Evolutionary conservation across 2,329 filamentous ascomycete genomes (phyloP), one percentile per base, ranked within the genome.

Genomic region (Aspergillus ochraceus): DNA sequence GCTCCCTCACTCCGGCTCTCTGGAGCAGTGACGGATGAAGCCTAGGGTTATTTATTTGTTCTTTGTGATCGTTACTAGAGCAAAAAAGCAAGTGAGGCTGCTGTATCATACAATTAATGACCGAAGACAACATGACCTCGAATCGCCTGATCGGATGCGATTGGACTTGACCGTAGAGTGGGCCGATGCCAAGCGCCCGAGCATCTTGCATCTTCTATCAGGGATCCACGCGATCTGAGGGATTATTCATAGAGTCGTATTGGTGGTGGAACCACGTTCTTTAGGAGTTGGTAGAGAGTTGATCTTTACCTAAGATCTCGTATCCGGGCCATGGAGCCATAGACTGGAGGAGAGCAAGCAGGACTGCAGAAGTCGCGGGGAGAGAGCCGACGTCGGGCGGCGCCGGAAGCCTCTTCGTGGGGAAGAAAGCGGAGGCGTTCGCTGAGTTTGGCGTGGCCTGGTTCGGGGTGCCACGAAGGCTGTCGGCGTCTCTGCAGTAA

Each of bases 71-170:
- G 45, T 46, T 60, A 55, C 60, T 61, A 66, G 66, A 66, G 59
- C 60, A 66, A 65, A 47, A 26, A 62, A 63, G 59, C 62, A 63
- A 60, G 60, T 61, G 62, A 64, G 57, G 63, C 59, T 65, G 64
- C 57, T 68, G 66, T 69, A 67, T 67, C 63, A 69, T 69, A 67
- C 55, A 51, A 47, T 47, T 66, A 61, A 65, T 64, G 59, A 62
- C 58, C 49, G 52, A 61, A 64, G 55, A 57, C 32, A 64, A 61
- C 54, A 57, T 58, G 59, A 62, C 57, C 51, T 61, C 49, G 54
- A 58, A 8, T 22, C 36, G 32, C 22, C 36, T 30, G 36, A 42
- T 42, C 36, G 17, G 5, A 17, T n/a, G 36, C 9, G 17, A 47
- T 45, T 53, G 52, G 54, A 47, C 22, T 46, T n/a, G 36, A 42